Evolutionary conservation across 352 stramenopile species (phyloP), one percentile per base, ranked within the genome.

Genomic region (Phytophthora lateralis): DNA sequence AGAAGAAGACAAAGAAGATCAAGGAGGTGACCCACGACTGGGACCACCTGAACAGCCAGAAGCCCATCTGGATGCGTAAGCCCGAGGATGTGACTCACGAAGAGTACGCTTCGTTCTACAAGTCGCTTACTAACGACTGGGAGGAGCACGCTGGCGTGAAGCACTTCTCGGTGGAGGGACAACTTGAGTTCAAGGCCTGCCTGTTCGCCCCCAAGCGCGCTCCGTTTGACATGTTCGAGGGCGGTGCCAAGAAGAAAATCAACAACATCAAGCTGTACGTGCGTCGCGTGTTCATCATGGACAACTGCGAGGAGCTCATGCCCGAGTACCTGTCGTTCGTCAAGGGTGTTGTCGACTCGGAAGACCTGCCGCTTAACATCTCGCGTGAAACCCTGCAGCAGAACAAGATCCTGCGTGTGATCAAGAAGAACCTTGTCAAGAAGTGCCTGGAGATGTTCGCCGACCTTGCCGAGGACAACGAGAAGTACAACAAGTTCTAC

Each of bases 181-280:
- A 99, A 82, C 85, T 99, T 18, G 98, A 99, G 79, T 99, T 99
- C 90, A 96, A 97, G 70, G 96, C 98, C 21, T 97, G 99, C 15
- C 83, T 99, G 27, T 99, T 98, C 79, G 92, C 97, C 38, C 98
- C 97, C 44, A 99, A 99, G 89, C 95, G 97, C 66, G 98, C 97
- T 32, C 97, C 97, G 26, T 99, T 99, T 74, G 97, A 99, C 82
- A 99, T 99, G 97, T 99, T 99, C 71, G 98, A 99, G 75, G 96
- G 96, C 46, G 96, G 96, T 71, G 89, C 84, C 50, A 98, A 99
- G 87, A 99, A 99, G 91, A 99, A 99, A 95, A 73, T 93, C 47
- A 99, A 99, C 91, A 98, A 98, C 85, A 99, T 99, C 75, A 99
- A 99, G 88, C 74, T 99, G 38, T 99, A 99, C 78, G 97, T 99